Conservation (phyloP, 345 rosid species). For the Eucalyptus decipiens region DNA sequence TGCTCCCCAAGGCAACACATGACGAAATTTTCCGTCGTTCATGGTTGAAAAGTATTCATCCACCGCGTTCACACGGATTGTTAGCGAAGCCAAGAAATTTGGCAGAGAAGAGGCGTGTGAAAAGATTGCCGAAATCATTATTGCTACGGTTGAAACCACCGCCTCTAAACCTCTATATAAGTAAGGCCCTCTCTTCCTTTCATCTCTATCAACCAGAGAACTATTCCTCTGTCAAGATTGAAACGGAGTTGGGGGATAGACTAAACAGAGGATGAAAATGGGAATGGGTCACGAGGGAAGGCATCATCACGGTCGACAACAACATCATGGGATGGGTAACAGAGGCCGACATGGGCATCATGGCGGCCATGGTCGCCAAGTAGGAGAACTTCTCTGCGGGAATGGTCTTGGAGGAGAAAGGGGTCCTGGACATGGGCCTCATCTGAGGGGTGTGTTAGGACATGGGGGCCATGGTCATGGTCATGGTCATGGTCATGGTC, state of each 20-base stretch:
- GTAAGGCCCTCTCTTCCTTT: not conserved
- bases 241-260: not conserved
- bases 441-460: not conserved
- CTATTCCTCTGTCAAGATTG: not conserved
- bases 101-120: not conserved
- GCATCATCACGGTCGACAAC: not conserved
- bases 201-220: not conserved
- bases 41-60: not conserved
- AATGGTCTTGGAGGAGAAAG: not conserved
- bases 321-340: not conserved
- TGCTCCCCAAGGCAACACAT: not conserved
- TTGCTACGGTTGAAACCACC: not conserved
- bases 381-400: not conserved
- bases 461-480: not conserved
- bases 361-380: not conserved
- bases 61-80: not conserved
- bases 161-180: not conserved
- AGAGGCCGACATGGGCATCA: not conserved
- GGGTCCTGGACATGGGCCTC: not conserved
- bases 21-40: not conserved
- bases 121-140: not conserved
- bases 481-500: not conserved
- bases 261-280: not conserved
- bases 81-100: not conserved
- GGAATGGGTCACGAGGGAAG: not conserved